Evolutionary conservation across 176 grass and related monocot species (phyloP).

Genomic region (Bromus sterilis): DNA sequence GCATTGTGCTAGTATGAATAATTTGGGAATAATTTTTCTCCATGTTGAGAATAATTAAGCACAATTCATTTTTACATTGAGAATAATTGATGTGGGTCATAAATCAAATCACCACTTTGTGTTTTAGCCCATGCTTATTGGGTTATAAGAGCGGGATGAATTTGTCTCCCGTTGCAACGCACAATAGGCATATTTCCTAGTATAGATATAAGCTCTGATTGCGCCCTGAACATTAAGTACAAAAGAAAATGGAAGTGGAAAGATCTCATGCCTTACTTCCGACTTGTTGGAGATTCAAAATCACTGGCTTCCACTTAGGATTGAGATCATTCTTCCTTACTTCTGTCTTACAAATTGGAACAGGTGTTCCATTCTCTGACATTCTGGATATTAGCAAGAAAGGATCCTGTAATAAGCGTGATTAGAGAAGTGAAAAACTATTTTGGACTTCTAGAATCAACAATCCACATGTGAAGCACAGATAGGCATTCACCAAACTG

Average conservation of each 20-base stretch:
- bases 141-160: too few relatives aligned
- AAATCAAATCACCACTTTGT: too few relatives aligned
- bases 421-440: slow-evolving; percentile 26
- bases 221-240: slow-evolving; percentile 15
- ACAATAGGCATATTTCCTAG: too few relatives aligned
- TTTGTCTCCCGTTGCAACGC: too few relatives aligned
- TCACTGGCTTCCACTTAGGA: slow-evolving; percentile 84
- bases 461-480: not conserved
- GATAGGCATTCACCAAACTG: not conserved
- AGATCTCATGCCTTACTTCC: slow-evolving; percentile 74
- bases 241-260: slow-evolving; percentile 26
- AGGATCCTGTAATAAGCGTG: slow-evolving; percentile 59
- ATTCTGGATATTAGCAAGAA: slow-evolving; percentile 95
- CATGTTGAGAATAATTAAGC: too few relatives aligned
- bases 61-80: too few relatives aligned
- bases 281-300: slow-evolving; percentile 94
- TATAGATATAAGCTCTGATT: not conserved
- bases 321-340: slow-evolving; percentile 98
- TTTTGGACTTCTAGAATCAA: not conserved
- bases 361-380: slow-evolving; percentile 60
- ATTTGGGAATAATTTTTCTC: too few relatives aligned
- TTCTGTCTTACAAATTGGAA: slow-evolving; percentile 99
- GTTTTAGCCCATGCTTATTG: too few relatives aligned
- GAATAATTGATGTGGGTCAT: too few relatives aligned
- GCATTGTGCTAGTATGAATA: too few relatives aligned